Evolutionary conservation across 441 rosid genomes (phyloP).

Genomic region (Erodium moschatum): DNA sequence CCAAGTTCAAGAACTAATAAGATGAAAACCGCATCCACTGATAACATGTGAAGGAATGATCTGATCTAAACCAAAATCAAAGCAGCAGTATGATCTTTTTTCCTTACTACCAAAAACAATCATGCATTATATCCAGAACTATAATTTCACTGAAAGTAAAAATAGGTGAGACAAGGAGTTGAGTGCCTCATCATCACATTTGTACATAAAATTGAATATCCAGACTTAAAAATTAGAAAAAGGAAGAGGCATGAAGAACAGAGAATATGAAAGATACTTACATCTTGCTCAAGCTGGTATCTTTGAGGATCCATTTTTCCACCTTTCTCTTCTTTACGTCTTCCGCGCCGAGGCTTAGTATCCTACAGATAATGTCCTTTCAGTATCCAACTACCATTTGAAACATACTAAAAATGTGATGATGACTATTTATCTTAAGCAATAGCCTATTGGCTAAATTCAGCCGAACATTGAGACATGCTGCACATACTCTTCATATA

Average conservation of each 20-base stretch:
- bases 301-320: background rate
- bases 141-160: background rate
- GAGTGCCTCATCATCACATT: background rate
- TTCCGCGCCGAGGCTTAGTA: slow-evolving; percentile 1
- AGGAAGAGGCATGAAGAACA: background rate
- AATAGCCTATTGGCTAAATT: background rate
- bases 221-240: background rate
- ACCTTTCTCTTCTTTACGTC: slow-evolving; percentile 1
- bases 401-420: background rate
- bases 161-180: background rate
- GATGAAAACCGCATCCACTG: background rate
- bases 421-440: background rate
- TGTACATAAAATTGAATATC: background rate
- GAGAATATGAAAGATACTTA: slow-evolving; percentile 4
- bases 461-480: background rate
- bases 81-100: background rate
- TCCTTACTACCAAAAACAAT: background rate
- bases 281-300: slow-evolving; percentile 14
- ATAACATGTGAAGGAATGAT: slow-evolving; percentile 1
- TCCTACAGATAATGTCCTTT: background rate
- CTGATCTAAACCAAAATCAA: background rate
- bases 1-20: background rate
- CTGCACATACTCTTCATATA: background rate
- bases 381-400: slow-evolving; percentile 5
- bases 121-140: background rate